phyloP scores from a whole-genome alignment of 2,329 filamentous ascomycete genomes.

The Parastagonospora avenae region DNA sequence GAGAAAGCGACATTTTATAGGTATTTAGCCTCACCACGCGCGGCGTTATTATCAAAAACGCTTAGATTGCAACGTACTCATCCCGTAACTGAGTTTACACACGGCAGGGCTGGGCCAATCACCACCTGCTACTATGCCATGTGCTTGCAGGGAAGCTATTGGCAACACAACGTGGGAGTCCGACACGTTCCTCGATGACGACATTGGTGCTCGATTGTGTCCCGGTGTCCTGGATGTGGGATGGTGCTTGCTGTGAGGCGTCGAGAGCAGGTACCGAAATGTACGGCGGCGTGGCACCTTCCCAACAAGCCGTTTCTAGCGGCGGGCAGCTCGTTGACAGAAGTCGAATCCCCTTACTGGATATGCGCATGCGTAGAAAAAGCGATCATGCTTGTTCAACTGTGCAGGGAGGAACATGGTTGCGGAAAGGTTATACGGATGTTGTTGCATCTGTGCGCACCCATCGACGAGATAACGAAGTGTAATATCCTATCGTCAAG shows the following conservation, averaged over 20 bases:
- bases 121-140: too few relatives aligned
- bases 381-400: not conserved
- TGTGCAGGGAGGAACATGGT: not conserved
- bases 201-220: not conserved
- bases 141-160: too few relatives aligned
- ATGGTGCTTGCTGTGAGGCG: not conserved
- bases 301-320: too few relatives aligned
- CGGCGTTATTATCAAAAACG: not conserved
- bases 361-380: not conserved
- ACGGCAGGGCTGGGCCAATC: not conserved
- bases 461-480: too few relatives aligned
- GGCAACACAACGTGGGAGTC: too few relatives aligned
- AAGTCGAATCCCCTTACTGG: not conserved
- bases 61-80: conserved; percentile 4
- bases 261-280: not conserved
- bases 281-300: not conserved
- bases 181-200: not conserved
- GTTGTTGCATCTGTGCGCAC: too few relatives aligned
- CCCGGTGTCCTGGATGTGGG: not conserved
- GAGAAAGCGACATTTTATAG: conserved; percentile 15
- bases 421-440: too few relatives aligned
- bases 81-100: not conserved
- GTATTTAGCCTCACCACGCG: not conserved
- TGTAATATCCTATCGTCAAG: too few relatives aligned
- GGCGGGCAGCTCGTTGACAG: not conserved